Percentiles rank a stretch among this genome's conserved stretches.
Evolutionary conservation across 345 rosid species (phyloP).

Genomic region (Hibiscus mutabilis): DNA sequence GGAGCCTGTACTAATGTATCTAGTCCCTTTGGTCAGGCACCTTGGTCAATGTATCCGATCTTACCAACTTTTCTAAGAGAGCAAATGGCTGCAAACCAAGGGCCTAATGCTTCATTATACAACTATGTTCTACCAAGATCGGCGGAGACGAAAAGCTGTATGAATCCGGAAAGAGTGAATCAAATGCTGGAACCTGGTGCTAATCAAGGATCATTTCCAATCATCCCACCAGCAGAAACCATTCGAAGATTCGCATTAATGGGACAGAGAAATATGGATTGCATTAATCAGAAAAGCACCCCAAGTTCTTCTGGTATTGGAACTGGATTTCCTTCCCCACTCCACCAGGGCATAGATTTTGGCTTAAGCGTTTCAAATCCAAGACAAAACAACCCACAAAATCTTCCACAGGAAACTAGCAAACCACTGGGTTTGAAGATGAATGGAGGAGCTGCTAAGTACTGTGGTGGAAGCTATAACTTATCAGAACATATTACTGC

Average conservation of each 20-base stretch:
- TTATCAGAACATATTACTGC: slow-evolving; percentile 24
- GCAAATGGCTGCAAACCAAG: slow-evolving; percentile 12
- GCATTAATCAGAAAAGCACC: not conserved
- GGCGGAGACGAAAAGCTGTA: slow-evolving; percentile 14
- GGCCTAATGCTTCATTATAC: slow-evolving; percentile 23
- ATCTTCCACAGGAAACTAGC: slow-evolving; percentile 18
- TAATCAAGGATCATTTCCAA: slow-evolving; percentile 27
- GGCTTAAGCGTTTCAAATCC: slow-evolving; percentile 20
- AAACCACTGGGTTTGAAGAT: slow-evolving; percentile 21
- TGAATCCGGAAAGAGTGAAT: slow-evolving; percentile 17
- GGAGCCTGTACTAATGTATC: slow-evolving; percentile 16
- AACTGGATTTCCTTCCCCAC: slow-evolving; percentile 26
- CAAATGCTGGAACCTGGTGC: slow-evolving; percentile 25
- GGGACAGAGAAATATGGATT: not conserved
- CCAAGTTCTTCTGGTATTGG: slow-evolving; percentile 18
- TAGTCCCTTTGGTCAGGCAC: slow-evolving; percentile 17
- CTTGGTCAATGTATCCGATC: slow-evolving; percentile 32
- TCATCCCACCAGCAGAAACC: slow-evolving; percentile 25
- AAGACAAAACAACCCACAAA: slow-evolving; percentile 21
- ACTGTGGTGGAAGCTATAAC: slow-evolving; percentile 21
- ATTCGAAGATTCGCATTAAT: slow-evolving; percentile 20
- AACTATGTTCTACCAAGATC: slow-evolving; percentile 23
- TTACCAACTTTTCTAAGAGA: slow-evolving; percentile 23
- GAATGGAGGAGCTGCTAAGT: slow-evolving; percentile 31
- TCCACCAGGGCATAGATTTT: slow-evolving; percentile 23